phyloP scores from a whole-genome alignment of 805 yeast genomes.

The Hanseniaspora valbyensis region DNA sequence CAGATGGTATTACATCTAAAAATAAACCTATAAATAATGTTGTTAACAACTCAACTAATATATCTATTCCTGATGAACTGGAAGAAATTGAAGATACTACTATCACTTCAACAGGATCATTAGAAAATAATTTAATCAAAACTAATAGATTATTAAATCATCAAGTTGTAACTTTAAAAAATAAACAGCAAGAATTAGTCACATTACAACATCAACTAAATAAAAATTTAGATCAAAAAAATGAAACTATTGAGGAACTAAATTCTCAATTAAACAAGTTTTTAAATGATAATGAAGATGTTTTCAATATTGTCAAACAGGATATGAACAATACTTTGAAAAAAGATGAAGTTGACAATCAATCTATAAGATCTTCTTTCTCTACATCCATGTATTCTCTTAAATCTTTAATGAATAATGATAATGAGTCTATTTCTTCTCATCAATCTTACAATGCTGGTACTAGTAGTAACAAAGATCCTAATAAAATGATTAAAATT shows the following conservation, averaged over 20 bases:
- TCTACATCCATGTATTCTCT: slow-evolving; percentile 12
- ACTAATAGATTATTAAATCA: slow-evolving; percentile 9
- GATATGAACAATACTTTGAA: not conserved
- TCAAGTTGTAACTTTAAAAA: slow-evolving; percentile 3
- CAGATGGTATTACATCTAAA: not conserved
- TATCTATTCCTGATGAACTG: not conserved
- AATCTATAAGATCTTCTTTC: slow-evolving; percentile 6
- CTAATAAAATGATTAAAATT: slow-evolving; percentile 6
- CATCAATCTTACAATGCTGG: not conserved
- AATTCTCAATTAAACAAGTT: slow-evolving; percentile 6
- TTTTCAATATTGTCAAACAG: not conserved
- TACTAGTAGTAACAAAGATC: not conserved
- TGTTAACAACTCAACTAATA: too few species aligned
- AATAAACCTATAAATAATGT: too few species aligned
- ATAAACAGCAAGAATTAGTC: slow-evolving; percentile 9
- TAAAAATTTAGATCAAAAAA: not conserved
- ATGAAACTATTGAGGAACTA: not conserved
- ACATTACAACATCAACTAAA: not conserved
- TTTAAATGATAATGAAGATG: slow-evolving; percentile 1
- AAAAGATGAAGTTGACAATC: slow-evolving; percentile 8
- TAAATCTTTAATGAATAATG: slow-evolving; percentile 2
- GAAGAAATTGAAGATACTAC: not conserved
- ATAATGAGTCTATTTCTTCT: not conserved
- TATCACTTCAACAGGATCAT: not conserved
- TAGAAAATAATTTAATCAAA: slow-evolving; percentile 5